Base-by-base conservation (phyloP, 352 stramenopile genomes). In the Elongisporangium prolatum region DNA sequence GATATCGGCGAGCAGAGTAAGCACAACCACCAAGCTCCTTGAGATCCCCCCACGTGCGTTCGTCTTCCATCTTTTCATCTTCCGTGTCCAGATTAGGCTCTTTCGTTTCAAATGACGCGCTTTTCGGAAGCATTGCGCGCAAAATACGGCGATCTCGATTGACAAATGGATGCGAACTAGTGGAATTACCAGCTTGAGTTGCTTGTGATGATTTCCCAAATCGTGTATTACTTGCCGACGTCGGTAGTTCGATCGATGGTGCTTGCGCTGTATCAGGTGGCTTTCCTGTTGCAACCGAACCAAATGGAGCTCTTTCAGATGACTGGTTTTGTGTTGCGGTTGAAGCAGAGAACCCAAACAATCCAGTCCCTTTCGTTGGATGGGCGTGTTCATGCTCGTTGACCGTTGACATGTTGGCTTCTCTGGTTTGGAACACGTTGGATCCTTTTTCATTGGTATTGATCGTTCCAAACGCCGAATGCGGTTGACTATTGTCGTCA, bases 11-110 rank as follows among this genome's bases (percentile, higher is more conserved):
- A 22, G 59, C 65, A 7, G 60, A 64, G 57, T 93, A 78, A 0
- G 80, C 77, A 9, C 63, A 59, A 14, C 74, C 78, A 10, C 84
- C 84, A 14, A 83, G 69, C 40, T 61, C 63, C 57, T 93, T 93
- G 48, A 87, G 65, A 20, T 91, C 74, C 8, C 67, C 57, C 84
- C 84, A 93, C 25, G 76, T 68, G 40, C 54, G 61, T 6, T 82
- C 77, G 21, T 79, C 72, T 10, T 75, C 66, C 57, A 69, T 59
- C 8, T 58, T 70, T 17, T 68, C 61, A 59, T 75, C 72, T 49
- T 71, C 66, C 37, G 65, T 56, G 24, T 74, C 68, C 38, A 59
- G 63, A 17, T 24, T 40, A 2, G 54, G 38, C 11, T 64, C 61
- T 25, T 51, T 44, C 11, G 34, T 44, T 44, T 44, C 34, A 44